Evolutionary conservation across 345 rosid genomes (phyloP), one percentile per base, ranked within the genome.

Genomic region (Salix suchowensis): DNA sequence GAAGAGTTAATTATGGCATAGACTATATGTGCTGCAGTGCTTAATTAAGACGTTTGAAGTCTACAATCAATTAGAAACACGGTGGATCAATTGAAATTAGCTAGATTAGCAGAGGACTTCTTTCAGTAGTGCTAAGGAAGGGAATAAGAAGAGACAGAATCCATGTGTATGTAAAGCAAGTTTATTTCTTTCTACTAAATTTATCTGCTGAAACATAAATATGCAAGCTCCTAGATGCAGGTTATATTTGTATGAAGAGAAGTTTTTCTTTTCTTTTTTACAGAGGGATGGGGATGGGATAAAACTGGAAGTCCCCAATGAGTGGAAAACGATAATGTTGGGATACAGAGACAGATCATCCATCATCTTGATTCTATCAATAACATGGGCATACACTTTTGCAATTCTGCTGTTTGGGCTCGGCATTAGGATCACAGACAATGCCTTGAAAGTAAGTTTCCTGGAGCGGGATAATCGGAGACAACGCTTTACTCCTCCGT

Each of bases 291-390:
- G 24, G 89, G 65, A 69, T 87, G 90, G 15, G 91, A 54, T 55
- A 83, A 26, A 77, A 82, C 86, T 1, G 97, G 97, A 58, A 91
- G 87, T 26, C 94, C 98, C 93, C 86, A 88, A 5, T 87, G 90
- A 79, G 91, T 82, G 65, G 91, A 86, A 71, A 91, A 85, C n/a
- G 68, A 89, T 82, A 71, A 90, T 79, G 77, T 81, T 88, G 36
- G 94, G 91, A 78, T 77, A 81, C 44, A 80, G 68, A 75, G 80
- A 7, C 60, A 54, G 60, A 54, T 54, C 87, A 75, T 93, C 91
- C 81, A 71, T 83, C 48, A 73, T 72, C 79, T 80, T 85, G 81
- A 89, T 79, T 79, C 84, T 78, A 21, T 84, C 77, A n/a, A 82
- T 76, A 61, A 87, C 74, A 28, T 86, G 87, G 8, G 78, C 46